Conservation (phyloP, 2,329 filamentous ascomycete genomes). For the Colletotrichum aenigma region DNA sequence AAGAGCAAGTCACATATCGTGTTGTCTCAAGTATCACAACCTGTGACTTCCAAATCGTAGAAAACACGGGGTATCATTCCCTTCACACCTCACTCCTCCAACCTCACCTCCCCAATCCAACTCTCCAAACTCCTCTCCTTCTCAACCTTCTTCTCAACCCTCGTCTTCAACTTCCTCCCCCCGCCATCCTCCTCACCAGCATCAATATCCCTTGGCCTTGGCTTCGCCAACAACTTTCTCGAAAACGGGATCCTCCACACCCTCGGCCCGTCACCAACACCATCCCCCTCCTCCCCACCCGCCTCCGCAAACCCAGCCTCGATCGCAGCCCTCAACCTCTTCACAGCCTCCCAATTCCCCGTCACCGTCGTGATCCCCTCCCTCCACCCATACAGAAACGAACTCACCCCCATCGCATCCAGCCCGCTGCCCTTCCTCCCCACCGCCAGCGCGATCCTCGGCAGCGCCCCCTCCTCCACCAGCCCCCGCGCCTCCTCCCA, state of each 20-base stretch:
- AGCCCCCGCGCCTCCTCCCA: slow-evolving; percentile 31
- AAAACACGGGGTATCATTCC: background rate
- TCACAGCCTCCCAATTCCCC: slow-evolving; percentile 41
- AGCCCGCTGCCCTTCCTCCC: slow-evolving; percentile 32
- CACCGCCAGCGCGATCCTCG: slow-evolving; percentile 37
- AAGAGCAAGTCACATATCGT: too few species aligned
- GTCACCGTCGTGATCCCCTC: slow-evolving; percentile 37
- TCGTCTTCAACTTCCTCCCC: slow-evolving; percentile 5
- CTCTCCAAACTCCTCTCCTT: slow-evolving; percentile 11
- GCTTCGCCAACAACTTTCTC: slow-evolving; percentile 19
- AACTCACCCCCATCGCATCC: slow-evolving; percentile 40
- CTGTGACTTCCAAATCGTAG: too few species aligned
- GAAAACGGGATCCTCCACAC: slow-evolving; percentile 22
- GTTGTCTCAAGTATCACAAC: too few species aligned
- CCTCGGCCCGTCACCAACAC: slow-evolving; percentile 8
- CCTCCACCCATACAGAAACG: slow-evolving; percentile 45
- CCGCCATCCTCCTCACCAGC: background rate
- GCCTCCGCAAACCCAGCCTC: background rate
- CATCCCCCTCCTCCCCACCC: background rate
- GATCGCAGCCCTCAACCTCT: slow-evolving; percentile 15
- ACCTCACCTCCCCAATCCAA: background rate
- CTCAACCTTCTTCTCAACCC: slow-evolving; percentile 14
- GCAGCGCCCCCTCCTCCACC: slow-evolving; percentile 30
- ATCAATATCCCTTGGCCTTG: background rate
- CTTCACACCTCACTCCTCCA: background rate